These are phyloP conservation scores for Aspergillus incahuasiensis DNA, from an alignment of 495 filamentous ascomycete genomes.

Conservation along the genomic window DNA sequence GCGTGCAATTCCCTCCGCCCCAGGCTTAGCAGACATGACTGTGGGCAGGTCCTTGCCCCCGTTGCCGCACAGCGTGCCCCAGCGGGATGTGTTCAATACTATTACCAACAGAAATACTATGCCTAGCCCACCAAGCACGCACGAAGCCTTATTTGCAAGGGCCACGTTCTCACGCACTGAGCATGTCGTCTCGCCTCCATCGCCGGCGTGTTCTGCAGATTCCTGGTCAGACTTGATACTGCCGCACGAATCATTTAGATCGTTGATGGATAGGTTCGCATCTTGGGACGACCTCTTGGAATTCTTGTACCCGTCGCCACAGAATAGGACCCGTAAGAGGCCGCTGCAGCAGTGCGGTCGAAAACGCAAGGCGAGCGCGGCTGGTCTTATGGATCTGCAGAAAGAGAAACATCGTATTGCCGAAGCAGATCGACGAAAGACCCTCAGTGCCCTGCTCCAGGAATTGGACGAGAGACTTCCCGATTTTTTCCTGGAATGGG, in stretches of 20 bases:
- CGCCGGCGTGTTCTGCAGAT: slow-evolving; percentile 41
- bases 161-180: slow-evolving; percentile 33
- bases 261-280: slow-evolving; percentile 27
- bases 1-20: slow-evolving; percentile 14
- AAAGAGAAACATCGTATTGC: slow-evolving; percentile 46
- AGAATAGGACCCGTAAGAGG: slow-evolving; percentile 41
- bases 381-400: slow-evolving; percentile 35
- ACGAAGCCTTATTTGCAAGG: slow-evolving; percentile 39
- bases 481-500: slow-evolving; percentile 42
- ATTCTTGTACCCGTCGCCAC: slow-evolving; percentile 36
- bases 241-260: slow-evolving; percentile 32
- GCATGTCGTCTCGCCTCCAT: slow-evolving; percentile 35
- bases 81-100: slow-evolving; percentile 41
- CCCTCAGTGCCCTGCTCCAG: slow-evolving; percentile 40
- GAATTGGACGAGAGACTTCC: slow-evolving; percentile 40
- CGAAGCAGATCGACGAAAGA: slow-evolving; percentile 44
- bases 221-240: slow-evolving; percentile 39
- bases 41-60: slow-evolving; percentile 42
- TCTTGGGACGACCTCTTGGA: slow-evolving; percentile 33
- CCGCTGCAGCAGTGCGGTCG: slow-evolving; percentile 45
- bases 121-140: slow-evolving; percentile 33
- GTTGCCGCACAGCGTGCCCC: slow-evolving; percentile 40
- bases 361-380: slow-evolving; percentile 41
- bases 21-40: slow-evolving; percentile 20
- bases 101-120: slow-evolving; percentile 31